Conservation (phyloP, 1,284 basidiomycete genomes). For the Cryptococcus amylolentus region DNA sequence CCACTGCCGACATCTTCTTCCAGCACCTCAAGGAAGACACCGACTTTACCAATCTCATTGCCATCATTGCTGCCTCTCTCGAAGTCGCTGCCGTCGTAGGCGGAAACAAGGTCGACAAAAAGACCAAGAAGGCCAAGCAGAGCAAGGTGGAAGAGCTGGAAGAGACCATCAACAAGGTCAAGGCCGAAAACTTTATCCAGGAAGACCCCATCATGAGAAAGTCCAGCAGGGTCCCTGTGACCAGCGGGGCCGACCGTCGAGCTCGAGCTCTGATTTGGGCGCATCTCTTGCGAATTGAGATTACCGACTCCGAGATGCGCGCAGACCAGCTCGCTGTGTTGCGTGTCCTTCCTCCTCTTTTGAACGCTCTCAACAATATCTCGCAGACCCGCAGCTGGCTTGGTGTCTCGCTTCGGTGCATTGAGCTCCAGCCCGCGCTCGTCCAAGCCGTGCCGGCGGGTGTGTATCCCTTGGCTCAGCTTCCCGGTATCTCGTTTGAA, state of each 20-base stretch:
- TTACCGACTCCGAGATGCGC: conserved; percentile 53
- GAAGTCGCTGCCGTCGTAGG: conserved; percentile 54
- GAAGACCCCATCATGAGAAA: conserved; percentile 32
- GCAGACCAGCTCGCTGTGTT: conserved; percentile 64
- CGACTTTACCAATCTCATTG: conserved; percentile 68
- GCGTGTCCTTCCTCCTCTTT: conserved; percentile 66
- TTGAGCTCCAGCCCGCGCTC: conserved; percentile 79
- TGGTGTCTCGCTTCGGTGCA: conserved; percentile 69
- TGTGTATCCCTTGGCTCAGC: conserved; percentile 61
- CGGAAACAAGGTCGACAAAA: conserved; percentile 41
- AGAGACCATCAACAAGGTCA: conserved; percentile 55
- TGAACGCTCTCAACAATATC: conserved; percentile 80
- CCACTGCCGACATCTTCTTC: conserved; percentile 86
- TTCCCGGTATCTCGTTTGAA: conserved; percentile 63
- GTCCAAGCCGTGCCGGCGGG: conserved; percentile 76
- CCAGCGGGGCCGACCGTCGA: conserved; percentile 48
- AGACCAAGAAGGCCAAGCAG: conserved; percentile 48
- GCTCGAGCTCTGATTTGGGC: conserved; percentile 78
- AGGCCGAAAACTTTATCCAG: conserved; percentile 47
- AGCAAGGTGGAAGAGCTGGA: conserved; percentile 60
- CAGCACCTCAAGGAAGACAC: conserved; percentile 78
- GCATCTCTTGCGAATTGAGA: conserved; percentile 72
- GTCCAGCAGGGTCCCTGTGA: conserved; percentile 30
- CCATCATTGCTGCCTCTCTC: conserved; percentile 69
- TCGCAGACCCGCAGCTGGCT: conserved; percentile 87